Evolutionary conservation across 805 yeast genomes (phyloP), one percentile per base, ranked within the genome.

Genomic region (Myxozyma melibiosi): DNA sequence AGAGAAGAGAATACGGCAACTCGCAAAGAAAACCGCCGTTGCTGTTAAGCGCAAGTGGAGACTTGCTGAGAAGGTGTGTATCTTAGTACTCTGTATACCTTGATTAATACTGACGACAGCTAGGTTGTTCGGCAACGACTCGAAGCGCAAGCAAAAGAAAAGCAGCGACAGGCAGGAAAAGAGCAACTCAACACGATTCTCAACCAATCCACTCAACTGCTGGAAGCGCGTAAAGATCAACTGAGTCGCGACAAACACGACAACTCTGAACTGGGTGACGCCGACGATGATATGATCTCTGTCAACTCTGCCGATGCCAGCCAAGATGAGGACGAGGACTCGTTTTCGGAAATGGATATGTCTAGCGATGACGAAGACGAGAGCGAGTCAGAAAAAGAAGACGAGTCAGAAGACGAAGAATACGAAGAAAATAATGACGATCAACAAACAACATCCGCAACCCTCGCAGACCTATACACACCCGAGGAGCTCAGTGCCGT

Each of bases 1-100:
- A 65, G 96, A 90, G 65, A 86, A 82, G 65, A 82, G 83, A 51
- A 76, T 86, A 56, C 76, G 79, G 55, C 81, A 80, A 57, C 70
- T 92, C 33, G 96, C 97, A n/a, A 82, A 89, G 65, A 79, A 84
- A 47, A 87, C 95, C 0, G 86, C 88, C 1, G 85, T 82, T 65
- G 90, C 90, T 42, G 97, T 94, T 9, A 86, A 86, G 71, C 90
- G 85, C 70, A 84, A 94, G 67, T 94, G 99, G 99, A 75, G 79
- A 22, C 78, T 90, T 47, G 99, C 97, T 1, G 88, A 85, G 61
- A 90, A 88, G 69, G 65, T 58, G 31, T 47, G 95, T 89, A 0
- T 85, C 81, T 68, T 78, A 77, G 47, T 14, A 25, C 14, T 13
- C 2, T 40, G 6, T 25, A 25, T 40, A 9, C 8, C 20, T 16